These are phyloP conservation scores for Podospora fimiseda DNA, from an alignment of 495 filamentous ascomycete genomes.

Conservation along the genomic window DNA sequence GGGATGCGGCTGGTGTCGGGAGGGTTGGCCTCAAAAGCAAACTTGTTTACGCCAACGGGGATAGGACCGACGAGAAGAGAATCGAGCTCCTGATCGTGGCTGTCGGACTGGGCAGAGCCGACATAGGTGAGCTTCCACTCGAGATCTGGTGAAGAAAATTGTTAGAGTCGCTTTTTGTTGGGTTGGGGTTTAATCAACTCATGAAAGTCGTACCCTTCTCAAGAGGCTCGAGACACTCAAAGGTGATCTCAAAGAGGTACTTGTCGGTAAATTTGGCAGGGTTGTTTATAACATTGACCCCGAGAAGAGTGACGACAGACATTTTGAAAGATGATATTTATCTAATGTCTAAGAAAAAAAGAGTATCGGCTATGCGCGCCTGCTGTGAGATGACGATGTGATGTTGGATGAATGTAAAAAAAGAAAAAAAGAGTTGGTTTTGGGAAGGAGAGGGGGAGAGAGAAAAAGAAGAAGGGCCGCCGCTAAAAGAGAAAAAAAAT, in stretches of 20 bases:
- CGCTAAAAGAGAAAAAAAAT: background rate
- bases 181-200: too few species aligned
- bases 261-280: constrained; percentile 81
- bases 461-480: background rate
- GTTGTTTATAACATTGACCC: constrained; percentile 93
- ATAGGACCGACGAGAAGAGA: constrained; percentile 93
- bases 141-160: constrained; percentile 56
- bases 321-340: constrained; percentile 47
- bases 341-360: constrained; percentile 1
- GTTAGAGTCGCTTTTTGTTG: constrained; percentile 2
- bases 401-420: background rate
- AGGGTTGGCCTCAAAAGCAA: constrained; percentile 92
- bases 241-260: constrained; percentile 97
- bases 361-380: background rate
- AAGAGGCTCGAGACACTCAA: constrained; percentile 86
- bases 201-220: constrained; percentile 87
- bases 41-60: constrained; percentile 95
- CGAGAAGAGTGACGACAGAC: constrained; percentile 94
- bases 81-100: constrained; percentile 97
- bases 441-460: background rate
- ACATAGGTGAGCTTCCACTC: constrained; percentile 99
- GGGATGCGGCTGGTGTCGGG: constrained; percentile 87
- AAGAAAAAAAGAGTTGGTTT: background rate
- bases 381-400: background rate
- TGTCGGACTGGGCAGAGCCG: constrained; percentile 93